phyloP scores from a whole-genome alignment of 1,139 yeast species.

The Magnusiomyces tetraspermus region DNA sequence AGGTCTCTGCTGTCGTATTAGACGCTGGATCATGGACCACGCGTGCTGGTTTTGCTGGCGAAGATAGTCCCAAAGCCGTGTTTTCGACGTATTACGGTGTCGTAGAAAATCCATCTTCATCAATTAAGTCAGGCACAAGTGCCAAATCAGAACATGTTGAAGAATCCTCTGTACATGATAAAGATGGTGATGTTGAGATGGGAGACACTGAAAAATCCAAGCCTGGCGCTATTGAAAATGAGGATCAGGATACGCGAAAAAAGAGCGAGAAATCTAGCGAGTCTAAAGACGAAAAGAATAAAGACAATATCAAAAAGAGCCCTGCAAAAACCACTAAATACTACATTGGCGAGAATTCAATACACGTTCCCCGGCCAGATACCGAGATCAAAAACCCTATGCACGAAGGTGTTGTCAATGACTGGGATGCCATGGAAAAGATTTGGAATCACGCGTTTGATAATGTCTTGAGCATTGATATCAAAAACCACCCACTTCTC shows the following conservation, averaged over 20 bases:
- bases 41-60: constrained; percentile 88
- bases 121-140: neutral
- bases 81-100: constrained; percentile 47
- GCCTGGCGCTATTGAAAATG: too few species aligned
- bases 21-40: constrained; percentile 86
- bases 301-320: neutral
- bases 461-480: constrained; percentile 42
- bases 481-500: constrained; percentile 63
- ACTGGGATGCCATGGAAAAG: constrained; percentile 38
- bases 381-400: constrained; percentile 32
- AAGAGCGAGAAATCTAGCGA: neutral
- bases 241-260: neutral
- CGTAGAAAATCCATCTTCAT: constrained; percentile 6
- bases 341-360: constrained; percentile 29
- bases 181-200: constrained; percentile 19
- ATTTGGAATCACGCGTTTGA: constrained; percentile 34
- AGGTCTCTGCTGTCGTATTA: constrained; percentile 79
- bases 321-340: constrained; percentile 9
- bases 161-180: constrained; percentile 7
- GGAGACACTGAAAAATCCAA: constrained; percentile 14
- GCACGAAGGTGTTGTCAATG: constrained; percentile 33
- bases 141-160: neutral
- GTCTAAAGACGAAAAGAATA: constrained; percentile 5
- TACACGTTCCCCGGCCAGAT: constrained; percentile 28
- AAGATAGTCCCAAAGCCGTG: constrained; percentile 74